Base-by-base conservation (phyloP, 805 yeast genomes). In the Cyberlindnera maclurae region DNA sequence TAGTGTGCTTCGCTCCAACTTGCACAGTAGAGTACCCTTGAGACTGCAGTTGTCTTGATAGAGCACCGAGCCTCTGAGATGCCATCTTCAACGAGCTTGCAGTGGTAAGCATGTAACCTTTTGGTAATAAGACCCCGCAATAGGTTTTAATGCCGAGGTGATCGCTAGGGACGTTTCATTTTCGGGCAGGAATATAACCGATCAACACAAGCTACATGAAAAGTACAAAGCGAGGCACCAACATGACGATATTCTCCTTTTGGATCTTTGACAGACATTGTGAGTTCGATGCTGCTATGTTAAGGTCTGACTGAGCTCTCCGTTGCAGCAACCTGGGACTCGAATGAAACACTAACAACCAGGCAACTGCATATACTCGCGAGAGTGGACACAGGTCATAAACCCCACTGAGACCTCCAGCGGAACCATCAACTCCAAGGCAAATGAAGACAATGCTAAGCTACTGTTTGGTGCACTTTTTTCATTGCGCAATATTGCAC, bases 251-350 rank as follows among this genome's bases (percentile, higher is more conserved):
- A 33, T 80, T 81, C 63, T 84, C 96, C 10, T 82, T 89, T 55
- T 85, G 88, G 84, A 75, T 90, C 39, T 90, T 82, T 57, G 97
- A 90, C 58, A 73, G 93, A 57, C 97, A 90, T 62, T 85, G 97
- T 62, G 65, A 36, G 73, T 58, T 18, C 16, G 15, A 4, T 12
- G 3, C 4, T 20, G 24, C 8, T 20, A 8, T 5, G 8, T 6
- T 8, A 20, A 8, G 8, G 24, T 20, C 8, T 20, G 24, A 20
- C 24, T 20, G 8, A 20, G 24, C 24, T 20, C 24, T 20, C 29
- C 12, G 15, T n/a, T 20, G 18, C 12, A 1, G 8, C 24, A 20
- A 8, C 8, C 8, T 8, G 8, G 5, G 24, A 5, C 5, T 8
- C 17, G 8, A 12, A 15, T 6, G n/a, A 10, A 15, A 16, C 12